Evolutionary conservation across 371 early-diverging fungal genomes (phyloP), one percentile per base, ranked within the genome.

Genomic region (Mucor saturninus): DNA sequence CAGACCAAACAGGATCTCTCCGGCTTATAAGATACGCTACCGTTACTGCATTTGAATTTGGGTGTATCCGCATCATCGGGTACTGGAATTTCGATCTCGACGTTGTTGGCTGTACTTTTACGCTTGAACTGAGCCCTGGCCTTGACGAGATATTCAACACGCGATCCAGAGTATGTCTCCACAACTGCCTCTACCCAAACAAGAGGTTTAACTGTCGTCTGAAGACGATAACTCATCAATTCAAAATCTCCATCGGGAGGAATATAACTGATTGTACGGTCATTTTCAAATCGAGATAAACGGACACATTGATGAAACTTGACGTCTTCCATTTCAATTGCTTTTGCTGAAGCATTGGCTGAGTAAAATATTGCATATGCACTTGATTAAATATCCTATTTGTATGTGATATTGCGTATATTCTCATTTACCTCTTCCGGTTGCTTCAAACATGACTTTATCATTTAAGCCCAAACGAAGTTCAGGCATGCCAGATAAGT

Each of bases 271-370:
- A 98, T 98, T 5, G 99, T 97, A 53, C 99, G 92, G 78, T 98
- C 97, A 62, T 88, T 94, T 68, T 97, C 98, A 68, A 98, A 98
- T 66, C 93, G 87, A 37, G 94, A 93, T 61, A 98, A 80, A 9
- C 97, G 89, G 37, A 98, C 99, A 75, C 99, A 98, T 73, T 98
- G 99, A 78, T 99, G 99, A 83, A 99, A 99, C 68, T 97, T 96
- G 69, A 97, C 95, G 75, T 99, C 99, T 78, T 99, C 99, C 95
- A 99, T 95, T 67, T 99, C 99, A 37, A 99, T 93, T 4, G 98
- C 93, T 73, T 97, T 98, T 58, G 96, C 92, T 70, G 92, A 92
- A 5, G 90, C 83, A 26, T 88, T 67, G 11, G 68, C 76, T 76
- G 21, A 21, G 21, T 21, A 21, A 21, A 21, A 21, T 21, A 21